Evolutionary conservation across 805 yeast genomes (phyloP).

Genomic region (Metschnikowia rubicola): DNA sequence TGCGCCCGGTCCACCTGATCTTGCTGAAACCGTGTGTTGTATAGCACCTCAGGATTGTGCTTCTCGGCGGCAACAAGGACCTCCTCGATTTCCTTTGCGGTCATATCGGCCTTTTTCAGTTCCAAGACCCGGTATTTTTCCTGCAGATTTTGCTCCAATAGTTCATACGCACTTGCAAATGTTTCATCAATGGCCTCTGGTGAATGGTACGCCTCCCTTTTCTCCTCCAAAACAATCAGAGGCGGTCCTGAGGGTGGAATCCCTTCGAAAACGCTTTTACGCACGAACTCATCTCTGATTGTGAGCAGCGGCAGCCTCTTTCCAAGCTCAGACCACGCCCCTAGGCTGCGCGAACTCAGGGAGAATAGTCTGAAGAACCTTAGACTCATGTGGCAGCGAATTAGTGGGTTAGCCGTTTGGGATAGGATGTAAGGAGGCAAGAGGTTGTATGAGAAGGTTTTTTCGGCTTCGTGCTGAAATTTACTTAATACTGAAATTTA

Average conservation of each 20-base stretch:
- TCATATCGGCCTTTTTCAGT: conserved; percentile 16
- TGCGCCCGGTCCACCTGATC: conserved; percentile 58
- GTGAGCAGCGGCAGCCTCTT: conserved; percentile 28
- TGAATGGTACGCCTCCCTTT: conserved; percentile 54
- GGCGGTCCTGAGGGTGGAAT: conserved; percentile 45
- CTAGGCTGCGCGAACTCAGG: conserved; percentile 11
- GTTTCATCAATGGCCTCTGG: conserved; percentile 71
- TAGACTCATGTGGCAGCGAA: conserved; percentile 12
- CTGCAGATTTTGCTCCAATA: conserved; percentile 50
- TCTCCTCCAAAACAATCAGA: conserved; percentile 42
- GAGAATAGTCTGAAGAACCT: conserved; percentile 15
- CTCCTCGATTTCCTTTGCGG: conserved; percentile 18
- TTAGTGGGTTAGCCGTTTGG: neutral
- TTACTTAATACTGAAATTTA: conserved; percentile 8
- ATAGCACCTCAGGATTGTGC: conserved; percentile 81
- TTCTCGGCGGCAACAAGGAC: conserved; percentile 61
- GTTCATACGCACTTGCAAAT: conserved; percentile 63
- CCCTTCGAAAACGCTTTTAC: conserved; percentile 23
- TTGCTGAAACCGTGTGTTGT: conserved; percentile 50
- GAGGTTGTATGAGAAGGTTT: neutral
- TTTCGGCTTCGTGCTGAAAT: conserved; percentile 1
- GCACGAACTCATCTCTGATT: conserved; percentile 19
- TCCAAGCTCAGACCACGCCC: conserved; percentile 35
- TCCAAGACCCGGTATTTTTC: conserved; percentile 35
- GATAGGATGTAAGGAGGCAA: neutral